These are phyloP conservation scores for Fusarium begoniae DNA, from an alignment of 2,329 filamentous ascomycete species.

Conservation along the genomic window DNA sequence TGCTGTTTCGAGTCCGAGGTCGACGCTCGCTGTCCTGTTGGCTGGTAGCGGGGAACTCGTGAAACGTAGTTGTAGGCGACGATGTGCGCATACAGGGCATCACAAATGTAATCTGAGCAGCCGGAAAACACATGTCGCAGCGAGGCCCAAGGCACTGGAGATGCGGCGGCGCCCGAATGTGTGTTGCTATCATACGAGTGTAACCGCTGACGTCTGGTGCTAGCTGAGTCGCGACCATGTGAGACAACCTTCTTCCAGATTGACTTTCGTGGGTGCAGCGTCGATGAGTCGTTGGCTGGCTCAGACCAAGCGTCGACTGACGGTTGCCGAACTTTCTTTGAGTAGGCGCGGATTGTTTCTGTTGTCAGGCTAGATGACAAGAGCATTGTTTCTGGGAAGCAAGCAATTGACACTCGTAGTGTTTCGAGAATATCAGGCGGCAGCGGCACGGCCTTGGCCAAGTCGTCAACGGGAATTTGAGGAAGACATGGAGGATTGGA, in stretches of 20 bases:
- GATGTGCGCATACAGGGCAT: conserved; percentile 67
- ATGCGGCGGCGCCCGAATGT: conserved; percentile 18
- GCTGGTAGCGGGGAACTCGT: conserved; percentile 42
- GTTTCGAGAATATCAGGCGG: conserved; percentile 64
- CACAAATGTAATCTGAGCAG: conserved; percentile 64
- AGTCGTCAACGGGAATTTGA: conserved; percentile 46
- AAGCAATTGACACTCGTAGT: conserved; percentile 61
- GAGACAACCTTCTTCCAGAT: conserved; percentile 51
- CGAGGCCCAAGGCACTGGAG: conserved; percentile 52
- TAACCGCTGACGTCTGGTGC: conserved; percentile 26
- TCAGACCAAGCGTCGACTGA: conserved; percentile 36
- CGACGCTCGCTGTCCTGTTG: conserved; percentile 22
- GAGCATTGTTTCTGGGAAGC: conserved; percentile 69
- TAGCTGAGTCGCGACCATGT: conserved; percentile 36
- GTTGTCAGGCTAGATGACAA: conserved; percentile 63
- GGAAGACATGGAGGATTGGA: conserved; percentile 44
- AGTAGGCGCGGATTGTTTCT: conserved; percentile 66
- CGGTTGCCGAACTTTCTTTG: conserved; percentile 61
- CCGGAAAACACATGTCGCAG: conserved; percentile 63
- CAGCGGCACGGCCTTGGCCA: conserved; percentile 56
- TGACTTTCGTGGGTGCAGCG: conserved; percentile 39
- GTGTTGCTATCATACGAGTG: conserved; percentile 20
- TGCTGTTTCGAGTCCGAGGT: conserved; percentile 35
- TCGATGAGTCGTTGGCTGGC: conserved; percentile 23
- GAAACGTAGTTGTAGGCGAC: conserved; percentile 67